Conservation (phyloP, 2,329 filamentous ascomycete species). For the Colletotrichum spaethianum region DNA sequence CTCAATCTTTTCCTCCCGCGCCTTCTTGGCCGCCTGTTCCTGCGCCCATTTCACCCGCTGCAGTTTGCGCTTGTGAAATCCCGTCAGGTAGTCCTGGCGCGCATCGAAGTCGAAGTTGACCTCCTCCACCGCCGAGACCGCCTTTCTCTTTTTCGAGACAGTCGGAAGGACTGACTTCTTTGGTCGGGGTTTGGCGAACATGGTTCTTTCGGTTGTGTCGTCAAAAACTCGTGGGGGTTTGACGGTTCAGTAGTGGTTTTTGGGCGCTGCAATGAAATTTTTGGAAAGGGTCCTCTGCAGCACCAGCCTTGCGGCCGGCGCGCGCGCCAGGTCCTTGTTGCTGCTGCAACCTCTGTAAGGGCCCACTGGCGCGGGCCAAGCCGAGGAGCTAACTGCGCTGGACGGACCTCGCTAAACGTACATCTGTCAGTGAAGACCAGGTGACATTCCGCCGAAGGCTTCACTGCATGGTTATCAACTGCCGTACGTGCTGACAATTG, state of each 20-base stretch:
- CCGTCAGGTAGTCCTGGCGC: conserved; percentile 90
- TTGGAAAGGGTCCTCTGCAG: conserved; percentile 20
- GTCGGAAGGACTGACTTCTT: conserved; percentile 72
- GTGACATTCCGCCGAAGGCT: conserved; percentile 10
- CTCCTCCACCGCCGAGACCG: conserved; percentile 76
- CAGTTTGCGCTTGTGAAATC: conserved; percentile 96
- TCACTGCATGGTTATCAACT: conserved; percentile 1
- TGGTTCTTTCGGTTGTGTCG: conserved; percentile 42
- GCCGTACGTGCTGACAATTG: background rate
- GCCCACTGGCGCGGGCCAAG: conserved; percentile 40
- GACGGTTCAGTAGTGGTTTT: conserved; percentile 27
- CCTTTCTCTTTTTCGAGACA: conserved; percentile 77
- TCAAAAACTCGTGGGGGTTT: conserved; percentile 3
- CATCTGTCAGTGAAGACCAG: conserved; percentile 23
- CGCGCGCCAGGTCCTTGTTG: conserved; percentile 28
- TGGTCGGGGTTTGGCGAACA: conserved; percentile 71
- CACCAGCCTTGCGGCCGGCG: conserved; percentile 28
- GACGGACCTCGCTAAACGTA: conserved; percentile 18
- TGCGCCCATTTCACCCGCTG: conserved; percentile 88
- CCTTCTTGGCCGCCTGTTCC: conserved; percentile 83
- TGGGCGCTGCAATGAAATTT: conserved; percentile 24
- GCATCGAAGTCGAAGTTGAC: conserved; percentile 87
- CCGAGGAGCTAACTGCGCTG: conserved; percentile 40
- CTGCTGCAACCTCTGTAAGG: conserved; percentile 34
- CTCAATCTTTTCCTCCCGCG: conserved; percentile 81